Evolutionary conservation across 2,329 filamentous ascomycete genomes (phyloP).

Genomic region (Monilinia vaccinii-corymbosi): DNA sequence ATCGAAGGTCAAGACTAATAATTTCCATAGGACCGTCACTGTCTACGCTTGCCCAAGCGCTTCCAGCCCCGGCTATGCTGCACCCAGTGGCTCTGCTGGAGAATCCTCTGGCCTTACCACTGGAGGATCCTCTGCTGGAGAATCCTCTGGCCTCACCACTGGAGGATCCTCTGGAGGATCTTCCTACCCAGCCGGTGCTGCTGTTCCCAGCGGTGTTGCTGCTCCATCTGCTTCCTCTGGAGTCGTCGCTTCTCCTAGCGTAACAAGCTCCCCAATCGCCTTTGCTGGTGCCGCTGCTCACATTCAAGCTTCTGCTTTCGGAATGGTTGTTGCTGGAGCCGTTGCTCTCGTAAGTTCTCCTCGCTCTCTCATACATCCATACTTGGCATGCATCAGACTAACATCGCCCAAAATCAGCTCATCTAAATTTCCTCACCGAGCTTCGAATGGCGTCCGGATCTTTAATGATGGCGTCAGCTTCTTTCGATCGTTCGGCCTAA

Average conservation of each 20-base stretch:
- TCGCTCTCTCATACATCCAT: neutral
- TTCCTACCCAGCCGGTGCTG: neutral
- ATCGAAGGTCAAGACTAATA: conserved; percentile 11
- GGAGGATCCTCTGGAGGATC: neutral
- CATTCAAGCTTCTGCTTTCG: conserved; percentile 26
- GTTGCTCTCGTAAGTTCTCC: conserved; percentile 27
- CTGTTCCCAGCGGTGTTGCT: conserved; percentile 7
- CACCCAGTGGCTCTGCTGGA: conserved; percentile 12
- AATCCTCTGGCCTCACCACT: conserved; percentile 5
- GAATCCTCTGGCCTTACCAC: conserved; percentile 6
- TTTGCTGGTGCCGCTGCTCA: conserved; percentile 25
- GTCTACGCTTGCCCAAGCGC: conserved; percentile 22
- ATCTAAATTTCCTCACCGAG: conserved; percentile 23
- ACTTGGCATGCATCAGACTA: conserved; percentile 8
- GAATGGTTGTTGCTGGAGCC: conserved; percentile 28
- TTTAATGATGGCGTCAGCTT: conserved; percentile 14
- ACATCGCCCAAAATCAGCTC: conserved; percentile 18
- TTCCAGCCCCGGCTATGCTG: conserved; percentile 14
- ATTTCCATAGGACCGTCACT: conserved; percentile 22
- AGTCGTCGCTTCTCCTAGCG: conserved; percentile 15
- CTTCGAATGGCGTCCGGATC: conserved; percentile 17
- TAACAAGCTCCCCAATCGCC: conserved; percentile 25
- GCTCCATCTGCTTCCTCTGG: conserved; percentile 19
- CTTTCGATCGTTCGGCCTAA: conserved; percentile 19
- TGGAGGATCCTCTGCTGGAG: neutral